Conservation (phyloP, 768 basidiomycete genomes). For the Naganishia vishniacii region DNA sequence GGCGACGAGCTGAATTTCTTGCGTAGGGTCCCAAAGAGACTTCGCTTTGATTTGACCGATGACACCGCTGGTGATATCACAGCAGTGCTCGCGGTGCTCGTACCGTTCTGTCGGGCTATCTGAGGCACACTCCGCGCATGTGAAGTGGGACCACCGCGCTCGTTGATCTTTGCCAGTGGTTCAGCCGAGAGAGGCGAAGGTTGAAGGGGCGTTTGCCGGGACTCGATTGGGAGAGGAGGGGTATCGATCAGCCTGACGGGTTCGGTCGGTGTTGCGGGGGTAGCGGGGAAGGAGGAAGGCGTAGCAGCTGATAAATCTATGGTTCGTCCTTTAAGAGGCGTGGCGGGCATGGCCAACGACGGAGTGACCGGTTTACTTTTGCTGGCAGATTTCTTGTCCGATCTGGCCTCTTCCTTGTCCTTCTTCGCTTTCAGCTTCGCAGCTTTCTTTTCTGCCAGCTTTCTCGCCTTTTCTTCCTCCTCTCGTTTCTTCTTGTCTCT, state of each 20-base stretch:
- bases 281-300: slow-evolving; percentile 2
- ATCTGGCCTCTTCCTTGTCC: slow-evolving; percentile 23
- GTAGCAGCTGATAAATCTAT: slow-evolving; percentile 12
- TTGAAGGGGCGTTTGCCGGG: not conserved
- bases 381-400: slow-evolving; percentile 7
- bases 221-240: not conserved
- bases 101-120: not conserved
- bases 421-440: slow-evolving; percentile 16
- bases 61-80: not conserved
- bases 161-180: not conserved
- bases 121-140: not conserved
- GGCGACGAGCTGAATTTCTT: slow-evolving; percentile 2
- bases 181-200: slow-evolving; percentile 7
- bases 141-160: no score
- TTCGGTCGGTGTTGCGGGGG: slow-evolving; percentile 6
- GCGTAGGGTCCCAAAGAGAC: slow-evolving; percentile 9
- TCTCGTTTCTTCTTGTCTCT: slow-evolving; percentile 32
- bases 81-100: not conserved
- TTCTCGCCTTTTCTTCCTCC: slow-evolving; percentile 28
- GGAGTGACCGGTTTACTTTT: not conserved
- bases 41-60: slow-evolving; percentile 9
- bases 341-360: slow-evolving; percentile 17
- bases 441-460: slow-evolving; percentile 32
- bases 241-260: slow-evolving; percentile 1
- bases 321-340: slow-evolving; percentile 21